Conservation (phyloP, 768 basidiomycete genomes). For the Auriscalpium orientale region DNA sequence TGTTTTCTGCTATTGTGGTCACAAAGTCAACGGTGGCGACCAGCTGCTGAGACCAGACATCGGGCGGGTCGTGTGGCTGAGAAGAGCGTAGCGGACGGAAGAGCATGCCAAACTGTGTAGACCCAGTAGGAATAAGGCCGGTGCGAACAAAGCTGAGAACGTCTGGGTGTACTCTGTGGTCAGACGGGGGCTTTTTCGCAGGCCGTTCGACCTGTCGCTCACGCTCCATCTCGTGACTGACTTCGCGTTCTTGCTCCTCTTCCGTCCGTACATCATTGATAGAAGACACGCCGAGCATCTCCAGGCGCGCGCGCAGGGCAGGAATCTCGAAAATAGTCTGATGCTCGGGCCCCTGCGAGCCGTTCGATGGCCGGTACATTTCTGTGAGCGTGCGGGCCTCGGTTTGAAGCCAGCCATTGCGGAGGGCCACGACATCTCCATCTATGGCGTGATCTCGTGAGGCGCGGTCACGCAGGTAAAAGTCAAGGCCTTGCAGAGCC, state of each 20-base stretch:
- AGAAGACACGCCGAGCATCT: background rate
- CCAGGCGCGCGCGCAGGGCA: background rate
- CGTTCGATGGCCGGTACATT: conserved; percentile 2
- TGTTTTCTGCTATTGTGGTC: background rate
- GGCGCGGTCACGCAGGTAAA: background rate
- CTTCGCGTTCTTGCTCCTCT: conserved; percentile 12
- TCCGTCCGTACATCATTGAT: background rate
- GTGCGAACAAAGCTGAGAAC: conserved; percentile 4
- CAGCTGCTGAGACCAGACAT: conserved; percentile 4
- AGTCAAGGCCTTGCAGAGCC: conserved; percentile 7
- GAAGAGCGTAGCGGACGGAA: background rate
- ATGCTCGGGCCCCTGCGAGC: background rate
- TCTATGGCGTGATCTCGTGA: background rate
- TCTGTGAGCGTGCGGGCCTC: conserved; percentile 8
- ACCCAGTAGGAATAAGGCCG: background rate
- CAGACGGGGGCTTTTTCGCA: background rate
- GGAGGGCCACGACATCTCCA: background rate
- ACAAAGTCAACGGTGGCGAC: conserved; percentile 4
- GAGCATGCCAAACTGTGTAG: background rate
- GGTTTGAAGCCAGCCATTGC: conserved; percentile 1
- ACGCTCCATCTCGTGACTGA: conserved; percentile 7
- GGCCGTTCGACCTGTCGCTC: conserved; percentile 6
- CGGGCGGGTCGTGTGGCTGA: background rate
- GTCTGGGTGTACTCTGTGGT: background rate
- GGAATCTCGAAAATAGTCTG: background rate